phyloP scores from a whole-genome alignment of 208 protist genomes.

The Acanthamoeba comandoni region DNA sequence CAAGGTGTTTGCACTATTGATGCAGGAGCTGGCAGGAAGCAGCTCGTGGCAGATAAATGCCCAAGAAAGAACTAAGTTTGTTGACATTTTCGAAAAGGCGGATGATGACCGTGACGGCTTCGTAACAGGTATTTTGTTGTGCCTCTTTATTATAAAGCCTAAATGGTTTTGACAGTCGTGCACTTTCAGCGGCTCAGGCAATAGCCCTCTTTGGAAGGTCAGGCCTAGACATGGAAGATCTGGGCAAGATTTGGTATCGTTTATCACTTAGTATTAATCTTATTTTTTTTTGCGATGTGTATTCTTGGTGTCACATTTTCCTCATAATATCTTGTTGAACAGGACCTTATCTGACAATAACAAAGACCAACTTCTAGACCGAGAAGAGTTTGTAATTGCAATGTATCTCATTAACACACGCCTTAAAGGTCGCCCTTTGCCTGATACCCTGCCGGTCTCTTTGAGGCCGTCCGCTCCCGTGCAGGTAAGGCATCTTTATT shows the following conservation, averaged over 20 bases:
- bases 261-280: too few relatives aligned
- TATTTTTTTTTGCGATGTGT: too few relatives aligned
- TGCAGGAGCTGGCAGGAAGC: too few relatives aligned
- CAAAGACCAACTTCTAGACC: constrained; percentile 17
- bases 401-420: constrained; percentile 72
- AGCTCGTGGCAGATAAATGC: constrained; percentile 35
- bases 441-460: background rate
- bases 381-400: constrained; percentile 55
- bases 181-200: too few relatives aligned
- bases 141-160: too few relatives aligned
- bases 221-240: constrained; percentile 50
- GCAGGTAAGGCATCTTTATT: too few relatives aligned
- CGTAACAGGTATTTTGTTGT: constrained; percentile 42
- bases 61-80: constrained; percentile 42
- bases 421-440: constrained; percentile 46
- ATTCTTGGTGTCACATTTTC: too few relatives aligned
- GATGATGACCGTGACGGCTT: constrained; percentile 58
- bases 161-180: too few relatives aligned
- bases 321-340: too few relatives aligned
- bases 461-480: too few relatives aligned
- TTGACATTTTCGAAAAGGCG: constrained; percentile 61
- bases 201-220: constrained; percentile 27
- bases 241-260: constrained; percentile 39
- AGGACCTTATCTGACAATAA: constrained; percentile 25
- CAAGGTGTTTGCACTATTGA: background rate